Evolutionary conservation across 306 rosid species (phyloP).

Genomic region (Malus asiatica): DNA sequence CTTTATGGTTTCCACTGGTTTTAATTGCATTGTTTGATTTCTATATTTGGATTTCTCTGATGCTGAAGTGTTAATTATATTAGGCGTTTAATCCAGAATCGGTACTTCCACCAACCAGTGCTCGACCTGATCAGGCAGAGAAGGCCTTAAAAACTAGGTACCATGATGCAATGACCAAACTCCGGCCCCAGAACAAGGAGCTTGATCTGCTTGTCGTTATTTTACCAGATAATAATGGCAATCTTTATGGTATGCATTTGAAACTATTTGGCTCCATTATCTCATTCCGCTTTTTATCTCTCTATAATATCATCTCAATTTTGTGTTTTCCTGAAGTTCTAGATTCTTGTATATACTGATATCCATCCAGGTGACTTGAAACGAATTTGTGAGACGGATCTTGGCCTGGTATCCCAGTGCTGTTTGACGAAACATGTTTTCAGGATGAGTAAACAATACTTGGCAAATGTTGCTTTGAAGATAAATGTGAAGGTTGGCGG

Average conservation of each 20-base stretch:
- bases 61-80: neutral
- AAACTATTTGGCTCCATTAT: neutral
- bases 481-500: constrained; percentile 98
- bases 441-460: constrained; percentile 81
- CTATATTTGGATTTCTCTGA: neutral
- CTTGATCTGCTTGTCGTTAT: constrained; percentile 85
- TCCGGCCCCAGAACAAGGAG: constrained; percentile 49
- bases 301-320: neutral
- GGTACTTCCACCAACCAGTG: constrained; percentile 50
- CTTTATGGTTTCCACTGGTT: neutral
- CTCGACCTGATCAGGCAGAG: constrained; percentile 91
- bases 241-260: constrained; percentile 68
- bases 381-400: constrained; percentile 91
- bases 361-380: constrained; percentile 72
- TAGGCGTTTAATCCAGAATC: constrained; percentile 75
- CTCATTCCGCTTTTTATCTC: neutral
- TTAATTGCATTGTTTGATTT: neutral
- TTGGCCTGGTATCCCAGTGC: constrained; percentile 92
- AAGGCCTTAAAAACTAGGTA: constrained; percentile 64
- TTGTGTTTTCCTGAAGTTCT: neutral
- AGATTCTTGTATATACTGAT: neutral
- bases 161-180: constrained; percentile 63
- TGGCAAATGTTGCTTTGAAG: constrained; percentile 86
- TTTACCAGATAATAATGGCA: constrained; percentile 89
- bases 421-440: constrained; percentile 82